phyloP scores from a whole-genome alignment of 106 monocot genomes.

The Dendrobium huoshanense region DNA sequence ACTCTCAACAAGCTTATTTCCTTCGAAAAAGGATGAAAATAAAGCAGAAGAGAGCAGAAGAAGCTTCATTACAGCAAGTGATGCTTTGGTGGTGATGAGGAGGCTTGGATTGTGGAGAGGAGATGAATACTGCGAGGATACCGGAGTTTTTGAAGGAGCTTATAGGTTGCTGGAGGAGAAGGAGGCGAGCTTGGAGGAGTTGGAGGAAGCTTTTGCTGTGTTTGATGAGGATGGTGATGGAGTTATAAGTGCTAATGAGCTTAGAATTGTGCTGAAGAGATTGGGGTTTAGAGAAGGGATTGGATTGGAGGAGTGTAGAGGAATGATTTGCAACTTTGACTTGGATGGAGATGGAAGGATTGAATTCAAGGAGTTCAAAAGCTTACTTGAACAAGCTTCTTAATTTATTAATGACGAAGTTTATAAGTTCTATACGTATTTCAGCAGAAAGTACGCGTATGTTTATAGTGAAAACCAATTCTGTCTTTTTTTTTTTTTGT shows the following conservation, averaged over 20 bases:
- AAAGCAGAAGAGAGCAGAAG: too few species aligned
- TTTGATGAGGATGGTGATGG: slow-evolving; percentile 49
- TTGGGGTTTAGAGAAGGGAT: slow-evolving; percentile 28
- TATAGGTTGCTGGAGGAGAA: slow-evolving; percentile 32
- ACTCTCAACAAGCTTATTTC: too few species aligned
- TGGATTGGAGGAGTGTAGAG: slow-evolving; percentile 19
- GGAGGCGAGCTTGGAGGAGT: slow-evolving; percentile 33
- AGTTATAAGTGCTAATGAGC: slow-evolving; percentile 29
- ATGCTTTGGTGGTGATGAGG: slow-evolving; percentile 14
- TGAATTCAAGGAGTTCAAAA: slow-evolving; percentile 26
- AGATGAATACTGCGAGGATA: slow-evolving; percentile 4
- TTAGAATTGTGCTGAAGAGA: slow-evolving; percentile 28
- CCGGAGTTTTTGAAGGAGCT: neutral
- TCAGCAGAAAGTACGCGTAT: too few species aligned
- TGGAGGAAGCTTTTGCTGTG: slow-evolving; percentile 40
- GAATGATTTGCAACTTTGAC: slow-evolving; percentile 32
- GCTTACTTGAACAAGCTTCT: slow-evolving; percentile 23
- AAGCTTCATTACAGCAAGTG: neutral
- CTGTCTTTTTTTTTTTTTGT: too few species aligned
- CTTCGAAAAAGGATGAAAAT: too few species aligned
- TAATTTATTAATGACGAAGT: neutral
- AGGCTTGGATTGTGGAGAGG: neutral
- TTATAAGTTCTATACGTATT: too few species aligned
- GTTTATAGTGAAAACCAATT: too few species aligned
- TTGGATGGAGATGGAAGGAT: slow-evolving; percentile 39